phyloP scores from a whole-genome alignment of 2,329 filamentous ascomycete species.

The Coniochaeta sp. region DNA sequence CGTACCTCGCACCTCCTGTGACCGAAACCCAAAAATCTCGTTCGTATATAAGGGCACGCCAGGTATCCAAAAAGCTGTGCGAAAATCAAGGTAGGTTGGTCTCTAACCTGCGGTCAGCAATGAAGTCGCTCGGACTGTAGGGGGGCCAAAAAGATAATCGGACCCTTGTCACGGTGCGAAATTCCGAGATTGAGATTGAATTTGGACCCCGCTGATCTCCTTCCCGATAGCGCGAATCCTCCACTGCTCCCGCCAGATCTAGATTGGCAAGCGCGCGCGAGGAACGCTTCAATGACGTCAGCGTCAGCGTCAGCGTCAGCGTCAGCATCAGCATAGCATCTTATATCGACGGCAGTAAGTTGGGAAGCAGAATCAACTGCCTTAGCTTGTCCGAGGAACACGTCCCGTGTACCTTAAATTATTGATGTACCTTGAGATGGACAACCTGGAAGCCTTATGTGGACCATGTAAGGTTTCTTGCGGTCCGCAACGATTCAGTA shows the following conservation, averaged over 20 bases:
- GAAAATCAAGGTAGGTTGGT: neutral
- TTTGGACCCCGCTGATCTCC: neutral
- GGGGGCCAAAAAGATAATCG: neutral
- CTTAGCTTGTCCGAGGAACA: too few relatives aligned
- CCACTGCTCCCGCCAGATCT: neutral
- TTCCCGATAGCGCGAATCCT: neutral
- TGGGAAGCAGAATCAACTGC: too few relatives aligned
- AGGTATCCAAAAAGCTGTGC: neutral
- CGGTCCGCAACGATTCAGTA: too few relatives aligned
- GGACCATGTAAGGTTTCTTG: too few relatives aligned
- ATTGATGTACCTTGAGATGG: too few relatives aligned
- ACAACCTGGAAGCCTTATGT: too few relatives aligned
- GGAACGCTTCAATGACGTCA: neutral
- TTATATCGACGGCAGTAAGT: too few relatives aligned
- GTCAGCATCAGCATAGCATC: too few relatives aligned
- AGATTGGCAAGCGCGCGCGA: neutral
- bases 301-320: neutral
- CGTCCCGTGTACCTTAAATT: too few relatives aligned
- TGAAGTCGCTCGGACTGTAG: neutral
- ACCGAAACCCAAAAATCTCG: neutral
- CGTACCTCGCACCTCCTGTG: too few relatives aligned
- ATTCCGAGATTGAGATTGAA: neutral
- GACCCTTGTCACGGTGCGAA: neutral
- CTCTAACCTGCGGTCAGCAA: neutral
- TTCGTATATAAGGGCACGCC: neutral